Percentiles rank a stretch among this genome's conserved stretches.
Conservation (phyloP, 2,329 filamentous ascomycete genomes). For the Diaporthe sp. region DNA sequence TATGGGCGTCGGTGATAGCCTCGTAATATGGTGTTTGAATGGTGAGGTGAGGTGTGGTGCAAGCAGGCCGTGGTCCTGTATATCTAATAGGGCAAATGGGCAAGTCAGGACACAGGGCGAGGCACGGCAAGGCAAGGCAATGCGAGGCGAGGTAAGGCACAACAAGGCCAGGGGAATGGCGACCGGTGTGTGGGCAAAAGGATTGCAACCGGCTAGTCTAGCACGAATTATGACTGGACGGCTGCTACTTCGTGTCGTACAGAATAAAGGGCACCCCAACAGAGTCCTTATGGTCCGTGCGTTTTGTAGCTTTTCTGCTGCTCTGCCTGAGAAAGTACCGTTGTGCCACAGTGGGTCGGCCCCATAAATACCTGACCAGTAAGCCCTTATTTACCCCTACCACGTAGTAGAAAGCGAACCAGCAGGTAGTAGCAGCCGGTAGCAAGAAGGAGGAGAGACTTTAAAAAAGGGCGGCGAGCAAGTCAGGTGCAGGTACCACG, state of each 20-base stretch:
- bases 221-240: constrained; percentile 26
- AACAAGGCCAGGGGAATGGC: constrained; percentile 7
- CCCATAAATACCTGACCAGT: no score
- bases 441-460: background rate
- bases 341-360: no score
- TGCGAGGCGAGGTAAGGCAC: constrained; percentile 7
- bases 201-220: constrained; percentile 31
- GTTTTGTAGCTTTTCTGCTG: no score
- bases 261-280: no score
- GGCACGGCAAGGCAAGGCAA: constrained; percentile 4
- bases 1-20: constrained; percentile 17
- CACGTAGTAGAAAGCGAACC: background rate
- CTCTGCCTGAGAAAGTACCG: no score
- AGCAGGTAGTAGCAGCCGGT: background rate
- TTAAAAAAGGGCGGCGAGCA: background rate
- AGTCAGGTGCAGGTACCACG: constrained; percentile 12
- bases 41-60: constrained; percentile 19
- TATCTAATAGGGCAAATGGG: constrained; percentile 1
- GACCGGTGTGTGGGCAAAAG: constrained; percentile 15
- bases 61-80: background rate
- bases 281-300: no score
- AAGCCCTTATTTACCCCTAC: no score
- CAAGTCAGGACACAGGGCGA: background rate
- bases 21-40: constrained; percentile 30
- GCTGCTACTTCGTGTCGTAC: no score